These are phyloP conservation scores for Pichia sporocuriosa DNA, from an alignment of 805 yeast species.

Conservation along the genomic window DNA sequence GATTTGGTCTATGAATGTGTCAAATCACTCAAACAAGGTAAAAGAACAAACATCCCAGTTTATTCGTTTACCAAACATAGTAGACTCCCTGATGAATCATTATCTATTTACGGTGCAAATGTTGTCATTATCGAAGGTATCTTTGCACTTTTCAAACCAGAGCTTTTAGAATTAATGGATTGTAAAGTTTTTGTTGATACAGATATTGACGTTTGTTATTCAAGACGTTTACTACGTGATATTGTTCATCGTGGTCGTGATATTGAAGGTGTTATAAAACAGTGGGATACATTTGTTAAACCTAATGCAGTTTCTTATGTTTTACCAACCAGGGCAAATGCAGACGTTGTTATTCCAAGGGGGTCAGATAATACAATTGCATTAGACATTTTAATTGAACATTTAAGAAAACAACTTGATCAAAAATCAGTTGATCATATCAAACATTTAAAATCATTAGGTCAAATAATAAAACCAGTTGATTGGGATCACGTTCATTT, in stretches of 20 bases:
- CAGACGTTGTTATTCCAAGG: constrained; percentile 87
- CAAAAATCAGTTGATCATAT: constrained; percentile 64
- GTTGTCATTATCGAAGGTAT: constrained; percentile 91
- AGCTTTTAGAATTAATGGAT: constrained; percentile 71
- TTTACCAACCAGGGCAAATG: constrained; percentile 66
- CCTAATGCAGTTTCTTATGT: constrained; percentile 80
- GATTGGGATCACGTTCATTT: constrained; percentile 30
- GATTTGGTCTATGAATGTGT: constrained; percentile 64
- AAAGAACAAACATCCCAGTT: constrained; percentile 57
- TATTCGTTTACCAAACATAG: constrained; percentile 61
- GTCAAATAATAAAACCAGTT: constrained; percentile 32
- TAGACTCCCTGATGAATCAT: constrained; percentile 48
- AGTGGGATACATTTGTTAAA: constrained; percentile 88
- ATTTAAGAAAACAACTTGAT: constrained; percentile 64
- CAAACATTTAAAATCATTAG: constrained; percentile 52
- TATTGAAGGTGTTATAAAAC: constrained; percentile 70
- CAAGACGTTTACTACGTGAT: constrained; percentile 82
- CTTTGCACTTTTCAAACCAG: constrained; percentile 66
- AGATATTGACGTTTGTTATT: constrained; percentile 86
- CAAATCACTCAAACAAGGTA: constrained; percentile 62
- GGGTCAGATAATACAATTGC: constrained; percentile 82
- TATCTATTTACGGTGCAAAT: constrained; percentile 87
- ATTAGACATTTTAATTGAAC: constrained; percentile 69
- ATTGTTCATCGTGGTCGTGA: constrained; percentile 83
- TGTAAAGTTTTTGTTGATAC: constrained; percentile 89